Conservation (phyloP, 495 filamentous ascomycete species). For the Apiosordaria backusii region DNA sequence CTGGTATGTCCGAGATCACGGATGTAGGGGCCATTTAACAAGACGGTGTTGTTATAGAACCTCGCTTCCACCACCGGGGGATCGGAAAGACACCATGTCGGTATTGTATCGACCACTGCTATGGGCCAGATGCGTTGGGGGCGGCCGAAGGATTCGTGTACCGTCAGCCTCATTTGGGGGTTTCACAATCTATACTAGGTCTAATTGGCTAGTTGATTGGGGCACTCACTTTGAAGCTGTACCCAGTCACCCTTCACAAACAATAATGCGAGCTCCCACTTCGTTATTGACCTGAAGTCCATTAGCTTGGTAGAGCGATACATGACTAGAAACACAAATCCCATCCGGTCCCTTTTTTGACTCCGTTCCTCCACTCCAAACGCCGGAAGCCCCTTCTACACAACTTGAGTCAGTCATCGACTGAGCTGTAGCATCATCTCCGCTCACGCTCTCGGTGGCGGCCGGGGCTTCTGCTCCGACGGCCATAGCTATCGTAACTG, state of each 20-base stretch:
- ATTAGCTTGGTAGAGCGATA: constrained; percentile 22
- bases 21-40: neutral
- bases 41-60: neutral
- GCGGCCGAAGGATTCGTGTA: neutral
- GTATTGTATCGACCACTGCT: neutral
- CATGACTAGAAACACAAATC: constrained; percentile 4
- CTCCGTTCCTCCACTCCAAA: constrained; percentile 3
- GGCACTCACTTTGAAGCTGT: neutral
- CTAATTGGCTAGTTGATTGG: neutral
- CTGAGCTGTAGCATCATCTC: constrained; percentile 19
- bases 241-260: neutral
- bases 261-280: neutral
- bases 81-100: neutral
- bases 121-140: neutral
- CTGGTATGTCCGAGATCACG: neutral
- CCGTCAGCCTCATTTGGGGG: neutral
- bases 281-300: constrained; percentile 15
- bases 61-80: neutral
- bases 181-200: neutral
- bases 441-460: constrained; percentile 24
- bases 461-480: constrained; percentile 29
- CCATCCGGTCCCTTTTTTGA: neutral
- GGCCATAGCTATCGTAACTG: constrained; percentile 50
- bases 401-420: neutral
- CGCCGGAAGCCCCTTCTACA: constrained; percentile 7